Evolutionary conservation across 2,329 filamentous ascomycete genomes (phyloP), one percentile per base, ranked within the genome.

Genomic region (Cordyceps militaris): DNA sequence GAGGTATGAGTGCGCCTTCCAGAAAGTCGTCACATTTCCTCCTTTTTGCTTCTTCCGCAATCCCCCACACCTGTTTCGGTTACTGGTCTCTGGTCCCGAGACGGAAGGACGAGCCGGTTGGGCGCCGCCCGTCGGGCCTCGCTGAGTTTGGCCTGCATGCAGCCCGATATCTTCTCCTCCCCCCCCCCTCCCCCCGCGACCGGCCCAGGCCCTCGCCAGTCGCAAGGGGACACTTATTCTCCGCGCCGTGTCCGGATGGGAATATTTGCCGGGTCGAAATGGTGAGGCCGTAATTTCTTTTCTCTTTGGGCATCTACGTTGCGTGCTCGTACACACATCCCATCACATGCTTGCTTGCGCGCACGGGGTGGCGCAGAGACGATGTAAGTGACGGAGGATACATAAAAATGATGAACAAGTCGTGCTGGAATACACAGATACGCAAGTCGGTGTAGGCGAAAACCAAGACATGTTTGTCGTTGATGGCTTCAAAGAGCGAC

Each of bases 121-220:
- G 53, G 53, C 53, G 32, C n/a, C 32, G 42, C n/a, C n/a, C n/a
- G 47, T 57, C 44, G 38, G 55, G 55, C 50, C 21, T 44, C 34
- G 55, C 34, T 57, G 55, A 36, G 46, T 46, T 32, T 51, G 55
- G 34, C 55, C 23, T 51, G 47, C 55, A 44, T 26, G 30, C 43
- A 42, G 53, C 42, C 53, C 42, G 42, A 56, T 56, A 42, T 11
- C 40, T n/a, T n/a, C n/a, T n/a, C n/a, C n/a, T n/a, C n/a, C n/a
- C n/a, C n/a, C n/a, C n/a, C n/a, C n/a, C n/a, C n/a, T n/a, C n/a
- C n/a, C 52, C 51, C 51, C 51, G 52, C 52, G 38, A 43, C n/a
- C 13, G n/a, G 26, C 24, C n/a, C 21, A 3, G 6, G 19, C 44
- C 44, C 24, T 47, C 26, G 16, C 44, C 44, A 47, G 24, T 21